A percentile compares a stretch with the other conserved stretches of the same genome.
Evolutionary conservation across 2,329 filamentous ascomycete species (phyloP).

Genomic region (Fusarium albosuccineum): DNA sequence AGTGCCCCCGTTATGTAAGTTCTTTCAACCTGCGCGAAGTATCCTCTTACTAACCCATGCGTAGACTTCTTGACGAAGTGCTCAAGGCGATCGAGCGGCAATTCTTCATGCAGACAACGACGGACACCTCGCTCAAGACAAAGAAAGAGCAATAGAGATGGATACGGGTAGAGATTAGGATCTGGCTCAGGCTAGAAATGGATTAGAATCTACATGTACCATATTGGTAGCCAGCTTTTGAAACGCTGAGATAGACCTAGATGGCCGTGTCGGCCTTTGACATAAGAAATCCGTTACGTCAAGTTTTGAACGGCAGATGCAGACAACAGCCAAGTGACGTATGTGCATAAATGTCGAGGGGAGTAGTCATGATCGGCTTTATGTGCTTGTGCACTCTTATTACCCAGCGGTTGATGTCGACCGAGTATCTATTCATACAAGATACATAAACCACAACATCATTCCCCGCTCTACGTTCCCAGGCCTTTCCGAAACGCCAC

Average conservation of each 20-base stretch:
- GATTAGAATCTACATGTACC: slow-evolving; percentile 49
- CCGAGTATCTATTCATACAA: slow-evolving; percentile 54
- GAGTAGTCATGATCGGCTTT: background rate
- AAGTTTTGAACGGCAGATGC: slow-evolving; percentile 15
- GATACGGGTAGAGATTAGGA: slow-evolving; percentile 37
- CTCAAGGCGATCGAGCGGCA: slow-evolving; percentile 83
- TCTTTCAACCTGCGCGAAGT: background rate
- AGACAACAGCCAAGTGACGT: background rate
- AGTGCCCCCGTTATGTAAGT: slow-evolving; percentile 94
- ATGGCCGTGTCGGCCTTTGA: slow-evolving; percentile 35
- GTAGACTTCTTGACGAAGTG: slow-evolving; percentile 82
- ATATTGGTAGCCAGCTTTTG: slow-evolving; percentile 24
- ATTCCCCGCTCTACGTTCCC: slow-evolving; percentile 27
- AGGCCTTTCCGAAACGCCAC: slow-evolving; percentile 30
- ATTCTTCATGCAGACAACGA: slow-evolving; percentile 70
- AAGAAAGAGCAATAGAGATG: slow-evolving; percentile 68
- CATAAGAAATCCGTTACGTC: slow-evolving; percentile 28
- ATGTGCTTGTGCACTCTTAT: slow-evolving; percentile 44
- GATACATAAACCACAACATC: slow-evolving; percentile 42
- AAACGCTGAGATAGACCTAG: slow-evolving; percentile 39
- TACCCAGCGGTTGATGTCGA: slow-evolving; percentile 43
- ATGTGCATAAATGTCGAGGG: background rate
- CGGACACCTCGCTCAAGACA: slow-evolving; percentile 53
- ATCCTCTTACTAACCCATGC: slow-evolving; percentile 40
- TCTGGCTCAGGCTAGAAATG: slow-evolving; percentile 43